A percentile compares a stretch with the other conserved stretches of the same genome.
phyloP scores from a whole-genome alignment of 768 basidiomycete genomes.

The Termitomyces sp. region DNA sequence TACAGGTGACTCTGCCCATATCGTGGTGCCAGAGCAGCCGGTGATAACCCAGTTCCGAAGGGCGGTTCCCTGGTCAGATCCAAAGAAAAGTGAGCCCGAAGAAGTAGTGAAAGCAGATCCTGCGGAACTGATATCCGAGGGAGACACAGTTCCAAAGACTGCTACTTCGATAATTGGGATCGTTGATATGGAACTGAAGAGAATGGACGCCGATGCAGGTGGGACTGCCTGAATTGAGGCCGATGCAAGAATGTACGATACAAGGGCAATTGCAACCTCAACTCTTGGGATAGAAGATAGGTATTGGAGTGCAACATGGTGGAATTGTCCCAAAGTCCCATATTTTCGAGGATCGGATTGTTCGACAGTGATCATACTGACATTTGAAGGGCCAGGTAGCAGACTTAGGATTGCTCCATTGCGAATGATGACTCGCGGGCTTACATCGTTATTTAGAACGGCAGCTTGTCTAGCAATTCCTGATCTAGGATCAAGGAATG shows the following conservation, averaged over 20 bases:
- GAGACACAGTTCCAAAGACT: conserved; percentile 50
- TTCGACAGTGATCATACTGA: conserved; percentile 20
- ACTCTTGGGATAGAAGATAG: conserved; percentile 43
- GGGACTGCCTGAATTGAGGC: conserved; percentile 29
- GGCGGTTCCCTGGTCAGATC: conserved; percentile 40
- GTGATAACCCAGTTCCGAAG: conserved; percentile 52
- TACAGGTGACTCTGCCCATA: conserved; percentile 49
- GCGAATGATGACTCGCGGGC: conserved; percentile 46
- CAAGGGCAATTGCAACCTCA: conserved; percentile 39
- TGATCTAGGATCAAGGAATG: conserved; percentile 41
- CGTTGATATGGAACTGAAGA: conserved; percentile 34
- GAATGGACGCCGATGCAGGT: conserved; percentile 31
- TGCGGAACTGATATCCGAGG: conserved; percentile 40
- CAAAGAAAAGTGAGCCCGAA: conserved; percentile 52
- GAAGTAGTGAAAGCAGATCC: conserved; percentile 47
- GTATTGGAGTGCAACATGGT: conserved; percentile 55
- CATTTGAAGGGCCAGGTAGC: conserved; percentile 30
- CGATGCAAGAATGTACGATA: conserved; percentile 37
- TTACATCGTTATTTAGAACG: conserved; percentile 35
- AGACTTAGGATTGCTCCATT: conserved; percentile 45
- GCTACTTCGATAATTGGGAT: conserved; percentile 58
- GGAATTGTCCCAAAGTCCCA: conserved; percentile 47
- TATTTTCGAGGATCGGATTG: conserved; percentile 44
- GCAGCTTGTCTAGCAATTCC: conserved; percentile 45
- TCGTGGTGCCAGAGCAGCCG: conserved; percentile 27